Evolutionary conservation across 202 grass and related monocot species (phyloP).

Genomic region (Zizania palustris): DNA sequence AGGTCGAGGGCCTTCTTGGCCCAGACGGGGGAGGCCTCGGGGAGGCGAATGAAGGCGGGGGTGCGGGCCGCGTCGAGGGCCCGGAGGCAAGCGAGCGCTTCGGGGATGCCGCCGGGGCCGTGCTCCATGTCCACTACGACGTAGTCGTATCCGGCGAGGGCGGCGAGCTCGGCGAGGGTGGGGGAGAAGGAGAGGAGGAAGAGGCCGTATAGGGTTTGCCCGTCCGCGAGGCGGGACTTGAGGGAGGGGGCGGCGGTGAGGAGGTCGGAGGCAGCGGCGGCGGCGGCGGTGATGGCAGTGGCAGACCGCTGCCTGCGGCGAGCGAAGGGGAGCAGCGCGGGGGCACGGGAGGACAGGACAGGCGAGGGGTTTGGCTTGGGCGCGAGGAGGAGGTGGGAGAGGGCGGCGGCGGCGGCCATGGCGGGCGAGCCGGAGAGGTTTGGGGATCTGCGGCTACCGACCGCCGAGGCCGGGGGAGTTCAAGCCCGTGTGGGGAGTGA

Average conservation of each 20-base stretch:
- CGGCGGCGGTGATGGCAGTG: conserved; percentile 18
- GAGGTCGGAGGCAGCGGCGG: conserved; percentile 46
- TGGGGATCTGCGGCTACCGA: conserved; percentile 27
- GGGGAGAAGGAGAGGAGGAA: conserved; percentile 89
- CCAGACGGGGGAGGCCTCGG: conserved; percentile 67
- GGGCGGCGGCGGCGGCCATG: conserved; percentile 36
- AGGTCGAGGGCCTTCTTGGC: conserved; percentile 97
- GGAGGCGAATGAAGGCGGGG: conserved; percentile 71
- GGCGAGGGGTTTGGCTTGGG: conserved; percentile 26
- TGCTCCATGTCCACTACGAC: conserved; percentile 92
- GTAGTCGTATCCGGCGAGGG: conserved; percentile 89
- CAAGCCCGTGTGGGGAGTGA: background rate
- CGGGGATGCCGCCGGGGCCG: conserved; percentile 71
- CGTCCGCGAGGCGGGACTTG: conserved; percentile 71
- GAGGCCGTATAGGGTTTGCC: conserved; percentile 79
- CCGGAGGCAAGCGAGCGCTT: conserved; percentile 78
- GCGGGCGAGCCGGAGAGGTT: background rate
- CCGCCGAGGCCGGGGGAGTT: background rate
- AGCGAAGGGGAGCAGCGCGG: background rate
- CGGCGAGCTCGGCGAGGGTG: conserved; percentile 77
- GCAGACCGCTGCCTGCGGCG: conserved; percentile 9
- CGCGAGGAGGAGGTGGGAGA: conserved; percentile 40
- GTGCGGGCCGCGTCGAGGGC: conserved; percentile 74
- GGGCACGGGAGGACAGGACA: conserved; percentile 17
- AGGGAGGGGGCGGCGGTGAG: conserved; percentile 42